Evolutionary conservation across 2,329 filamentous ascomycete genomes (phyloP).

Genomic region (Sporothrix protearum): DNA sequence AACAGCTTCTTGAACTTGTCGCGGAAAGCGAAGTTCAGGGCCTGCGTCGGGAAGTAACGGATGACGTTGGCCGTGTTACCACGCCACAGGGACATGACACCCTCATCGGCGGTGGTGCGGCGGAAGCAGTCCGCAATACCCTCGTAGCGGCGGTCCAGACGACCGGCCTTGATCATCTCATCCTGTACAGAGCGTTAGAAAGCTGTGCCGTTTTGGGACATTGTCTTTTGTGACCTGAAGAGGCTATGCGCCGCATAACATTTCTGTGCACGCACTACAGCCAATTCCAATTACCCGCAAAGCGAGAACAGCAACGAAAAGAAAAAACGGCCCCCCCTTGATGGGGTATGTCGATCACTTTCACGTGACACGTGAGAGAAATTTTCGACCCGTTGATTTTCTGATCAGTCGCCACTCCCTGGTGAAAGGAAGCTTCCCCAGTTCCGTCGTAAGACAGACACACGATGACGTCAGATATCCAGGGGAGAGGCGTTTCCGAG

Average conservation of each 20-base stretch:
- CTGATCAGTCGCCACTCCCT: not conserved
- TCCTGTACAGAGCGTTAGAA: conserved; percentile 60
- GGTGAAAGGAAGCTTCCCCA: not conserved
- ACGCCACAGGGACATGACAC: conserved; percentile 94
- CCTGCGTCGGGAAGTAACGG: conserved; percentile 99
- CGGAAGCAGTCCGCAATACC: conserved; percentile 95
- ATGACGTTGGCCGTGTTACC: conserved; percentile 99
- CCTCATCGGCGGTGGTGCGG: conserved; percentile 85
- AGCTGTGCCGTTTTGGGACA: not conserved
- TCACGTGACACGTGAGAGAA: conserved; percentile 16
- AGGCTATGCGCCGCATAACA: not conserved
- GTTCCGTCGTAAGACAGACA: not conserved
- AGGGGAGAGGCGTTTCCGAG: not conserved
- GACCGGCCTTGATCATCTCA: conserved; percentile 99
- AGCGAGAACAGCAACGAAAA: not conserved
- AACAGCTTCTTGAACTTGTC: conserved; percentile 99
- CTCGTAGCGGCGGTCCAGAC: conserved; percentile 95
- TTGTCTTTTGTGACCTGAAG: no score
- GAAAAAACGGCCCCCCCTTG: not conserved
- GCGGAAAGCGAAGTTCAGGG: conserved; percentile 99
- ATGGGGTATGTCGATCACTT: not conserved
- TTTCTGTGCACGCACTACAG: not conserved
- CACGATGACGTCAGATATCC: not conserved
- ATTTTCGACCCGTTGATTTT: not conserved
- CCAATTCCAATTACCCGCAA: not conserved